A percentile compares a stretch with the other conserved stretches of the same genome.
Conservation (phyloP, 768 basidiomycete genomes). For the Krasilnikovozyma curviuscula region DNA sequence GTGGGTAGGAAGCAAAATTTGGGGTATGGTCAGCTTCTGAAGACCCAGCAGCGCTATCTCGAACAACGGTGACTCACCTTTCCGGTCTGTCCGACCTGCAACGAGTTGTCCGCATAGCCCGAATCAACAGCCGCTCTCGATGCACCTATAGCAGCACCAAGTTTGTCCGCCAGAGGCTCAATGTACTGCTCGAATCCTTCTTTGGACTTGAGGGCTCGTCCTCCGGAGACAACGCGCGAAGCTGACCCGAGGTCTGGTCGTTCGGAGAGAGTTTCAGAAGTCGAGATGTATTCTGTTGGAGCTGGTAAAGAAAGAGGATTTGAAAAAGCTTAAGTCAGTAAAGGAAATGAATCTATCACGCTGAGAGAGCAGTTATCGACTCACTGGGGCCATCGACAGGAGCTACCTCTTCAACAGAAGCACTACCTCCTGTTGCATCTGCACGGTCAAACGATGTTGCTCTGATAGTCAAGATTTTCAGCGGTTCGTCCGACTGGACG, state of each 20-base stretch:
- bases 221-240: conserved; percentile 76
- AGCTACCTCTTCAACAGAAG: conserved; percentile 35
- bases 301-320: conserved; percentile 13
- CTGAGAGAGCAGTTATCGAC: background rate
- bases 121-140: conserved; percentile 94
- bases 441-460: conserved; percentile 68
- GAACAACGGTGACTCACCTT: conserved; percentile 32
- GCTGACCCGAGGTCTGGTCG: conserved; percentile 82
- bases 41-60: background rate
- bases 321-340: background rate
- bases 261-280: conserved; percentile 64
- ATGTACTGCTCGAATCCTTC: conserved; percentile 74
- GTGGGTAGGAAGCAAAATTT: background rate
- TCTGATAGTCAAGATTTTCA: conserved; percentile 91
- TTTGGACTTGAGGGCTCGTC: conserved; percentile 80
- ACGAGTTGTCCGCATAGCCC: conserved; percentile 89
- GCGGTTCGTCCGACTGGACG: conserved; percentile 47
- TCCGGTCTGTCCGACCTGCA: conserved; percentile 98
- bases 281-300: conserved; percentile 27
- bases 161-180: conserved; percentile 75
- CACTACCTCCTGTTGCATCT: conserved; percentile 34
- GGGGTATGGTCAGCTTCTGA: background rate
- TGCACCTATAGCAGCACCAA: conserved; percentile 90
- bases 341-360: background rate
- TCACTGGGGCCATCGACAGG: conserved; percentile 33